Evolutionary conservation across 83 land plant genomes (phyloP), one percentile per base, ranked within the genome.

Genomic region (Picea abies): DNA sequence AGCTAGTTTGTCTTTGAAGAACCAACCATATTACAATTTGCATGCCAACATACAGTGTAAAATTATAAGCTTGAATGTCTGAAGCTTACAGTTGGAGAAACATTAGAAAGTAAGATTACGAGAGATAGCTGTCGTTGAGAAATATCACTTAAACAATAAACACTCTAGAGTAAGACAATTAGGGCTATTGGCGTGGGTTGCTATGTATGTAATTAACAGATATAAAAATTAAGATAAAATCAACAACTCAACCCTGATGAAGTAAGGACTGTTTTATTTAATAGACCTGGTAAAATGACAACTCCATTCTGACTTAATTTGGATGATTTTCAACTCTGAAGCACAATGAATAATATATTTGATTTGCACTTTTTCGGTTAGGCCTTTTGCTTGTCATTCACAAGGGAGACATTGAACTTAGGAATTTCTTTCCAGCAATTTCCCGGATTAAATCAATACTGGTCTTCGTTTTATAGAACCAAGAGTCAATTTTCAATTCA

Each of bases 21-120:
- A 7, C 32, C 19, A 52, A 9, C 19, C 56, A 75, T 11, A 5
- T 37, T 2, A 5, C 22, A 4, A 17, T 17, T 44, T 96, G 89
- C 82, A 86, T 39, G 19, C 22, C 56, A 47, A 49, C 19, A 78
- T 12, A 35, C 4, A 19, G 35, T 1, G 7, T 17, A 63, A 61
- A 79, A 35, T 39, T 11, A 32, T 29, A 4, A 0, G 10, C 20
- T 32, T 61, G 41, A 49, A 37, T 61, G 4, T 29, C 10, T 15
- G 67, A 61, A 81, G 44, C 29, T 10, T 20, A n/a, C 14, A 79
- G n/a, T 2, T 3, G 60, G 3, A 17, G 19, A 76, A 17, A 4
- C 7, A 11, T 61, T 22, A 32, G 64, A 64, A 78, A 82, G 12
- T 4, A 35, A 58, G 6, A 75, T 37, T 60, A 22, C 19, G 12